These are phyloP conservation scores for Lagenidium giganteum DNA, from an alignment of 352 stramenopile genomes.

Conservation along the genomic window DNA sequence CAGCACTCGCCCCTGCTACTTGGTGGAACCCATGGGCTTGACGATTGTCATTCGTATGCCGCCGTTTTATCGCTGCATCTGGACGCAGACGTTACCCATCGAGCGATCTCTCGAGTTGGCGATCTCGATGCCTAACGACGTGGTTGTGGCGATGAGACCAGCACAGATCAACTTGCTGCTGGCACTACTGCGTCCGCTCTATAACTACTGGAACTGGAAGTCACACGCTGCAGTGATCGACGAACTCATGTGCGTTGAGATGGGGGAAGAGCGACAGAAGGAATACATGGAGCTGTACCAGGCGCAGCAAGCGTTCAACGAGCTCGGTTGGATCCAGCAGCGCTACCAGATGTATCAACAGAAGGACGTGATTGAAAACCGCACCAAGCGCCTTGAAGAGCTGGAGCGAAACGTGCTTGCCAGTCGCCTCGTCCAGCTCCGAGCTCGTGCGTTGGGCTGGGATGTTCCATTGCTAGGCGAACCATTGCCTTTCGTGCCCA, in stretches of 20 bases:
- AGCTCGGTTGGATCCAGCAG: constrained; percentile 31
- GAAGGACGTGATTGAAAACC: constrained; percentile 35
- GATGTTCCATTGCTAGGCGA: constrained; percentile 51
- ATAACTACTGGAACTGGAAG: constrained; percentile 68
- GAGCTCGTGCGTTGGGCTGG: constrained; percentile 54
- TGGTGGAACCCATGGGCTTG: constrained; percentile 51
- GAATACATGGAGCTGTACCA: constrained; percentile 61
- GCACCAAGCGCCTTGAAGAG: constrained; percentile 33
- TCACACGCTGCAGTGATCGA: constrained; percentile 48
- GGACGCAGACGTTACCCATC: constrained; percentile 34
- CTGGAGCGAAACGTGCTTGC: constrained; percentile 59
- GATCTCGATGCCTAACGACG: constrained; percentile 32
- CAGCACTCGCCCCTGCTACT: constrained; percentile 24
- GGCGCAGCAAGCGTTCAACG: constrained; percentile 49
- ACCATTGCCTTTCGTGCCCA: constrained; percentile 33
- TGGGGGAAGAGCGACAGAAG: constrained; percentile 30
- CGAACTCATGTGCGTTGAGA: constrained; percentile 55
- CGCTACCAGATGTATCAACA: constrained; percentile 31
- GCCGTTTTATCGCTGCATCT: constrained; percentile 54
- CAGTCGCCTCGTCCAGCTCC: constrained; percentile 52
- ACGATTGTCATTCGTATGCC: constrained; percentile 59
- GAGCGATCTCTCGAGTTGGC: constrained; percentile 46
- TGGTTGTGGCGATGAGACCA: constrained; percentile 54
- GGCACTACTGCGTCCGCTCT: constrained; percentile 46
- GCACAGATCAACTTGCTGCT: constrained; percentile 58